A percentile compares a stretch with the other conserved stretches of the same genome.
phyloP scores from a whole-genome alignment of 1,139 yeast species.

The Lipomyces yarrowii region DNA sequence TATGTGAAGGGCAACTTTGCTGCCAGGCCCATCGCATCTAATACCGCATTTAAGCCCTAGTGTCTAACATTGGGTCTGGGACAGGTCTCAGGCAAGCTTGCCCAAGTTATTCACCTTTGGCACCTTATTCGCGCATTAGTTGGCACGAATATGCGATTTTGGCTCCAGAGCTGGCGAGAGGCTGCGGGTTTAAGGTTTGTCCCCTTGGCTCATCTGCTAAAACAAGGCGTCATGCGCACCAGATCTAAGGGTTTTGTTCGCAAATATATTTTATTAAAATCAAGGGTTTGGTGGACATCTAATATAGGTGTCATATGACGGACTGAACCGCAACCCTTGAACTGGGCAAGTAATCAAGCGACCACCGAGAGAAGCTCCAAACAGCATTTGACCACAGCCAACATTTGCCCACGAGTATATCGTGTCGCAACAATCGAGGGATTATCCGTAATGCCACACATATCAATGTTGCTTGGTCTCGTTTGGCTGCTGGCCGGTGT shows the following conservation, averaged over 20 bases:
- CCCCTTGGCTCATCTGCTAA: neutral
- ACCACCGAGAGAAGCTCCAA: neutral
- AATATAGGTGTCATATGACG: no score
- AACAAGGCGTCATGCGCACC: no score
- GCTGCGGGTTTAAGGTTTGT: no score
- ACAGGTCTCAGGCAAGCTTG: neutral
- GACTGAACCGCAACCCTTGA: no score
- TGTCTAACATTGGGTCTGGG: neutral
- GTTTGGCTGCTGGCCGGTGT: neutral
- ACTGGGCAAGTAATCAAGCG: no score
- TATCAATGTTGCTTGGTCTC: neutral
- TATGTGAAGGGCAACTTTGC: neutral
- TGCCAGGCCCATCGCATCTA: no score
- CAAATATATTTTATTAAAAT: no score
- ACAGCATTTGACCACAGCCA: neutral
- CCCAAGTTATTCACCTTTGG: neutral
- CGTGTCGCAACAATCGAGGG: neutral
- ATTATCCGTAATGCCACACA: neutral
- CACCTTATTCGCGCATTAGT: neutral
- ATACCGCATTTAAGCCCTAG: no score
- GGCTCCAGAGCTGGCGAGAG: no score
- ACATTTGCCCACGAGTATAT: neutral
- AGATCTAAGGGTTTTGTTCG: no score
- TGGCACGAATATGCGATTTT: neutral
- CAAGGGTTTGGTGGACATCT: no score